These are phyloP conservation scores for Terfezia boudieri DNA, from an alignment of 495 filamentous ascomycete species.

Conservation along the genomic window DNA sequence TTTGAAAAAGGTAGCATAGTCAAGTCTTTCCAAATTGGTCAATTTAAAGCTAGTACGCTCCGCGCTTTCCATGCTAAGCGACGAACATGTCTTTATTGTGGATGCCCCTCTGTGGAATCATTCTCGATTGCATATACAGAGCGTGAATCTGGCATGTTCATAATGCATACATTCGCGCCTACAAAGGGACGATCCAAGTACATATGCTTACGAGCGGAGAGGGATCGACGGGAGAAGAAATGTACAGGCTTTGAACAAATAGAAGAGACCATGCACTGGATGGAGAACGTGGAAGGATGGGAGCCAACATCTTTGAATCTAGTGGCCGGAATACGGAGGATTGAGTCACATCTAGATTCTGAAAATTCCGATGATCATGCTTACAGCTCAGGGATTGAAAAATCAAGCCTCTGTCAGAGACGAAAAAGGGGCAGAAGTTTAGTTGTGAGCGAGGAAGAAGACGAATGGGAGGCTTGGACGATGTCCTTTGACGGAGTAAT, in stretches of 20 bases:
- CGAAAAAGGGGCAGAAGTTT: not conserved
- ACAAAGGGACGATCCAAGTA: conserved; percentile 7
- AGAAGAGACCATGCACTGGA: conserved; percentile 15
- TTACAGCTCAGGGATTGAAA: not conserved
- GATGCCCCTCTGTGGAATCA: conserved; percentile 27
- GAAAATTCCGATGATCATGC: conserved; percentile 12
- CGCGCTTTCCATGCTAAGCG: conserved; percentile 28
- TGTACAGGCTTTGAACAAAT: conserved; percentile 21
- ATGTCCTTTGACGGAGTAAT: conserved; percentile 28
- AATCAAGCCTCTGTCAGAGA: not conserved
- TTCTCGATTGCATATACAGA: conserved; percentile 33
- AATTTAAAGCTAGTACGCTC: conserved; percentile 31
- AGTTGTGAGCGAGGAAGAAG: conserved; percentile 9
- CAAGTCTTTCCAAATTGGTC: conserved; percentile 33
- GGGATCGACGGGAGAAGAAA: conserved; percentile 15
- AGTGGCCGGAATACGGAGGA: conserved; percentile 22
- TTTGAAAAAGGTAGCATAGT: conserved; percentile 23
- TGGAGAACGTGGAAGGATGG: conserved; percentile 24
- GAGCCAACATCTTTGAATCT: conserved; percentile 20
- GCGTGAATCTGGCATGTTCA: conserved; percentile 28
- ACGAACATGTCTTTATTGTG: conserved; percentile 24
- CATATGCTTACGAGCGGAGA: conserved; percentile 16
- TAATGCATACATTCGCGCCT: conserved; percentile 36
- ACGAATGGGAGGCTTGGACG: conserved; percentile 45
- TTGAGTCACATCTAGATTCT: conserved; percentile 7